Evolutionary conservation across 768 basidiomycete genomes (phyloP).

Genomic region (Sporobolomyces roseus): DNA sequence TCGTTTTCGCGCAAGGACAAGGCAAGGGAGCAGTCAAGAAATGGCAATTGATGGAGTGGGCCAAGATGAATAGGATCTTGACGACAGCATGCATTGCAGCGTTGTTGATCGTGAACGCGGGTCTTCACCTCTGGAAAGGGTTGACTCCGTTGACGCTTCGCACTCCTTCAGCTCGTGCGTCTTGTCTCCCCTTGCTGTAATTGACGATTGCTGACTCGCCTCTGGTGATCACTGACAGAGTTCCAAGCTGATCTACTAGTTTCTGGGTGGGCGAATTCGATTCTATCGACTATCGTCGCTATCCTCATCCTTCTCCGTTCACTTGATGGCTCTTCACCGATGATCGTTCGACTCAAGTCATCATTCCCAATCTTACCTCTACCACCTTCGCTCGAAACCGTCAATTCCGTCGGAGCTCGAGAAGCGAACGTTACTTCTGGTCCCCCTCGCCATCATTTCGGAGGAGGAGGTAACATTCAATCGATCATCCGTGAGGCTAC

Average conservation of each 20-base stretch:
- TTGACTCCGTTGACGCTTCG: not conserved
- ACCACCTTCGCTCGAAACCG: conserved; percentile 14
- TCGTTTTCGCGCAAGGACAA: not conserved
- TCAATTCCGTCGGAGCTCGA: too few relatives aligned
- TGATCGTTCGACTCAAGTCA: not conserved
- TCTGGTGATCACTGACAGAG: not conserved
- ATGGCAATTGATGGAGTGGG: conserved; percentile 22
- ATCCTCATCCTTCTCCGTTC: conserved; percentile 38
- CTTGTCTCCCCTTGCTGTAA: not conserved
- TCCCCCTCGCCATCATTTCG: too few relatives aligned
- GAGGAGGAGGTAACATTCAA: too few relatives aligned
- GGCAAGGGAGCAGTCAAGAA: not conserved
- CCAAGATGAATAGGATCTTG: conserved; percentile 5
- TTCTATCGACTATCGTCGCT: conserved; percentile 19
- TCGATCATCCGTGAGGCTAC: too few relatives aligned
- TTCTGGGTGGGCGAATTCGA: conserved; percentile 17
- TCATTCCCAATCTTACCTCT: conserved; percentile 18
- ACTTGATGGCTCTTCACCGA: conserved; percentile 13
- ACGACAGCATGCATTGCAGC: conserved; percentile 9
- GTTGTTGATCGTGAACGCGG: conserved; percentile 18
- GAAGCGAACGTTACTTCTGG: too few relatives aligned
- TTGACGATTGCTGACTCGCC: not conserved
- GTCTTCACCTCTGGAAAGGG: conserved; percentile 9
- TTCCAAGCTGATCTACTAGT: conserved; percentile 24
- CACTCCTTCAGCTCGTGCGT: not conserved